Conservation (phyloP, 345 rosid species). For the Linum tenue region DNA sequence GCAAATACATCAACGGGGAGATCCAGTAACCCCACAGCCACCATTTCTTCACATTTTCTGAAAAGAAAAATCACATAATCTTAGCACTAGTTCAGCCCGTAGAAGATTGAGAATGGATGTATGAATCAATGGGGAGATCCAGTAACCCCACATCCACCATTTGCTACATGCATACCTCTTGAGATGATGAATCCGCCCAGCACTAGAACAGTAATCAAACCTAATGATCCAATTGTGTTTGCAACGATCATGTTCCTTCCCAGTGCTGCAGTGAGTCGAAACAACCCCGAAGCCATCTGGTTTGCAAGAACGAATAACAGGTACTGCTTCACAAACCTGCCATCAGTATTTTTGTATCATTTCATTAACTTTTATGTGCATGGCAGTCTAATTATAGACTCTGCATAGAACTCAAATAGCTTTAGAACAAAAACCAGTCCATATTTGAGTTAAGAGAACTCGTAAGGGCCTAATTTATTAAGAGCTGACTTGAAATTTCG, state of each 20-base stretch:
- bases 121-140: no score
- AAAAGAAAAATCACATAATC: no score
- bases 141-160: no score
- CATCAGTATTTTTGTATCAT: not conserved
- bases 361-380: no score
- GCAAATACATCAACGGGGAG: constrained; percentile 60
- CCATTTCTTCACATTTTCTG: constrained; percentile 48
- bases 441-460: no score
- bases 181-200: constrained; percentile 60
- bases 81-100: no score
- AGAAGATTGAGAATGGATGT: no score
- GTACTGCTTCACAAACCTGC: constrained; percentile 53
- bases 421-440: no score
- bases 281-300: constrained; percentile 55
- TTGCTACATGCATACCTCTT: constrained; percentile 3
- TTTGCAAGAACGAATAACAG: constrained; percentile 33
- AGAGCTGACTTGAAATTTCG: no score
- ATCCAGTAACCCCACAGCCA: constrained; percentile 66
- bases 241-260: constrained; percentile 58
- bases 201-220: constrained; percentile 31
- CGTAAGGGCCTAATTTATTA: no score
- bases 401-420: no score
- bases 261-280: constrained; percentile 43
- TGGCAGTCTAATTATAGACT: no score
- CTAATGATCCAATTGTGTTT: constrained; percentile 49